Evolutionary conservation across 768 basidiomycete species (phyloP).

Genomic region (Leccinum disarticulatum): DNA sequence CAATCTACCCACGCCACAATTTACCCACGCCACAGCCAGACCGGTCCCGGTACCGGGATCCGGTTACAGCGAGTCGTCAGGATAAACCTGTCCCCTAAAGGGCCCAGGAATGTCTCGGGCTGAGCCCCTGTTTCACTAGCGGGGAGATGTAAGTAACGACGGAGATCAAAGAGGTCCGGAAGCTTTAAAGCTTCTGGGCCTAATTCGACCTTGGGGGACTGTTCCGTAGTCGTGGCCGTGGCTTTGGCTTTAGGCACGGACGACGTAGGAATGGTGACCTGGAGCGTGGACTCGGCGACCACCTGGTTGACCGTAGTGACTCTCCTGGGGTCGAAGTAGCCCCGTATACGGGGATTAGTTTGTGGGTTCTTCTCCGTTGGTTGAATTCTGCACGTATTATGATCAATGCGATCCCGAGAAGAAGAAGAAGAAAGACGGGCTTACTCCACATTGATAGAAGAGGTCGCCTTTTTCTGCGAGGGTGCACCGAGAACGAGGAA

Average conservation of each 20-base stretch:
- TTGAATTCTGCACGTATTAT: conserved; percentile 24
- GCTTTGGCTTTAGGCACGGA: conserved; percentile 16
- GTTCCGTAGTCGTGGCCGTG: conserved; percentile 1
- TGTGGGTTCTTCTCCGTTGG: conserved; percentile 29
- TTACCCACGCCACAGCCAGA: too few species aligned
- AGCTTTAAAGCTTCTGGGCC: conserved; percentile 17
- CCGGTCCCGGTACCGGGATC: too few species aligned
- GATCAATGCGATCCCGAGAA: neutral
- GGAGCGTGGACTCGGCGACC: conserved; percentile 25
- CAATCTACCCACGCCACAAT: too few species aligned
- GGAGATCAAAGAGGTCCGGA: conserved; percentile 11
- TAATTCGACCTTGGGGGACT: conserved; percentile 19
- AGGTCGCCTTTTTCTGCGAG: conserved; percentile 29
- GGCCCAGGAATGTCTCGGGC: conserved; percentile 24
- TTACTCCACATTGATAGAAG: conserved; percentile 42
- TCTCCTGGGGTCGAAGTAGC: conserved; percentile 37
- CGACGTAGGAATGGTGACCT: conserved; percentile 23
- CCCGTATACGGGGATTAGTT: conserved; percentile 18
- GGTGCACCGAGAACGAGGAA: conserved; percentile 37
- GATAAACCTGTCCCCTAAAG: too few species aligned
- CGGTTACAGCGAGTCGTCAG: too few species aligned
- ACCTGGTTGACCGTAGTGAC: conserved; percentile 35
- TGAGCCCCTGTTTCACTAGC: conserved; percentile 21
- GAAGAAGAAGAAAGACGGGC: conserved; percentile 6
- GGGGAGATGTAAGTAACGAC: conserved; percentile 6